A percentile compares a stretch with the other conserved stretches of the same genome.
phyloP scores from a whole-genome alignment of 352 stramenopile genomes.

The Pythium aphanidermatum region DNA sequence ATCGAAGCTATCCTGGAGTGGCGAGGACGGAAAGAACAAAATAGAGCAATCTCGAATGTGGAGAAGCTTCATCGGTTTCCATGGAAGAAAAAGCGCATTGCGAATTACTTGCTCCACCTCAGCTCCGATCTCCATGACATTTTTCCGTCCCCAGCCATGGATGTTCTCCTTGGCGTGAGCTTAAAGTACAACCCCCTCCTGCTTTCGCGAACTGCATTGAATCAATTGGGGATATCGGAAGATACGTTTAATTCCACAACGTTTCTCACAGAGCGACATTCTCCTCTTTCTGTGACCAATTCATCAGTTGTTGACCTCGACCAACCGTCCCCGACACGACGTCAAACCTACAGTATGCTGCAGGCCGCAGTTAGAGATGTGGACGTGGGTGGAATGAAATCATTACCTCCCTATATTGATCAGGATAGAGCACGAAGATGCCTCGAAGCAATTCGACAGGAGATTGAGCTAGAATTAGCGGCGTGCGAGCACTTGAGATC shows the following conservation, averaged over 20 bases:
- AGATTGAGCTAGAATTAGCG: slow-evolving; percentile 31
- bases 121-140: slow-evolving; percentile 31
- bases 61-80: slow-evolving; percentile 37
- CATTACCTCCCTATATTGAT: slow-evolving; percentile 5
- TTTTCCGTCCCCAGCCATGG: slow-evolving; percentile 31
- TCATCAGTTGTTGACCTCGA: no score
- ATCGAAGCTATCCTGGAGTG: slow-evolving; percentile 43
- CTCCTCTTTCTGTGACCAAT: no score
- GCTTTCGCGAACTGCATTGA: slow-evolving; percentile 21
- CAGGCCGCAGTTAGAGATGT: slow-evolving; percentile 2
- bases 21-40: slow-evolving; percentile 25
- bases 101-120: slow-evolving; percentile 50
- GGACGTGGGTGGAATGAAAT: neutral
- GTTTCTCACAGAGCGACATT: slow-evolving; percentile 44
- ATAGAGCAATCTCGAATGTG: slow-evolving; percentile 29
- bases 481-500: slow-evolving; percentile 8
- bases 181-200: slow-evolving; percentile 39
- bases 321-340: slow-evolving; percentile 5
- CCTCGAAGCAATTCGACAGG: slow-evolving; percentile 30
- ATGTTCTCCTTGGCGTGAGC: slow-evolving; percentile 27
- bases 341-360: slow-evolving; percentile 1
- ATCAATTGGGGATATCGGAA: slow-evolving; percentile 9
- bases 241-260: slow-evolving; percentile 29
- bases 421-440: slow-evolving; percentile 11
- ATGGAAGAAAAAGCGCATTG: slow-evolving; percentile 27